Evolutionary conservation across 164 flowering plant species (phyloP).

Genomic region (Nelumbo lutea): DNA sequence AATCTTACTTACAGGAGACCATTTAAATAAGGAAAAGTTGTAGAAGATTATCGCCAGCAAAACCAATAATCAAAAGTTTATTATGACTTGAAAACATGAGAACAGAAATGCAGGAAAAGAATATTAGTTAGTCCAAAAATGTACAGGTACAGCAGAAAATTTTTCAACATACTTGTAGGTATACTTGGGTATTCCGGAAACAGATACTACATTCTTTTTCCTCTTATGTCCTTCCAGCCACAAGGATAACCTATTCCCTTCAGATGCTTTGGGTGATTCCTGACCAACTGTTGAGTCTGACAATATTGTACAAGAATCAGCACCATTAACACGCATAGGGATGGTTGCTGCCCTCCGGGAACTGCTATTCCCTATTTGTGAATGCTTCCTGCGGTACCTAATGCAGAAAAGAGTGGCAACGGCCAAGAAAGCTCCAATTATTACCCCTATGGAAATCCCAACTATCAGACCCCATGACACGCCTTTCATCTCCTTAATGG

Average conservation of each 20-base stretch:
- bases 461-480: slow-evolving; percentile 70
- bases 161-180: slow-evolving; percentile 64
- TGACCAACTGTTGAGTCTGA: slow-evolving; percentile 84
- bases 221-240: slow-evolving; percentile 68
- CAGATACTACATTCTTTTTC: slow-evolving; percentile 56
- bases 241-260: slow-evolving; percentile 36
- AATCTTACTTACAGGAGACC: too few species aligned
- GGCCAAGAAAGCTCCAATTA: slow-evolving; percentile 81
- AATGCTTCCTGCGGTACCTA: slow-evolving; percentile 58
- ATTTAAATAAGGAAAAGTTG: too few species aligned
- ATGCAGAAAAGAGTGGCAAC: slow-evolving; percentile 56
- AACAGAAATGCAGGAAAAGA: not conserved
- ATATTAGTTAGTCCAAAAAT: not conserved
- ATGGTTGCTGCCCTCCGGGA: slow-evolving; percentile 70
- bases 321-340: slow-evolving; percentile 81
- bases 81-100: not conserved
- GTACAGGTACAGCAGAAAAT: not conserved
- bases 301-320: slow-evolving; percentile 57
- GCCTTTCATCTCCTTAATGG: slow-evolving; percentile 51
- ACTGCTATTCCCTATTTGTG: slow-evolving; percentile 85
- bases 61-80: too few species aligned
- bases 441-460: slow-evolving; percentile 87
- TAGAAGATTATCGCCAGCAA: too few species aligned
- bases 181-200: slow-evolving; percentile 87
- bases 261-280: slow-evolving; percentile 69